Base-by-base conservation (phyloP, 768 basidiomycete species). In the Serpula lacrymans region DNA sequence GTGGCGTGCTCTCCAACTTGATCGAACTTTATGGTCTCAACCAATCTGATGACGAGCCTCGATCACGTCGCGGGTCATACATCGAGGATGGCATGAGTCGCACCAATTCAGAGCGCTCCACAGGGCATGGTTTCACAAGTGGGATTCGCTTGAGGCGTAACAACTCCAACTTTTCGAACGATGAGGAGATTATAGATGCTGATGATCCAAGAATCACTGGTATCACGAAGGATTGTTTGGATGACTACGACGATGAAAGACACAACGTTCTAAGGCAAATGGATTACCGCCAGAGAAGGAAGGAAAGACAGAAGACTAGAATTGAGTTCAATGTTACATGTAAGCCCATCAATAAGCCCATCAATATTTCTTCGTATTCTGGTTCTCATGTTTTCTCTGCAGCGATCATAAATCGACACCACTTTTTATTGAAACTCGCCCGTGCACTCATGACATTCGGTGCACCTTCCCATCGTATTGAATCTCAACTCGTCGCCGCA, bases 391-490 rank as follows among this genome's bases (percentile, higher is more conserved):
- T 16, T 10, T 33, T 18, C n/a, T 31, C 17, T 51, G 25, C 43
- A 82, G 92, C 88, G 11, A 80, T 92, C 58, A 64, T 85, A 31
- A 77, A 84, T 45, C 76, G 94, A 41, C 91, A 94, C 49, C 78
- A 80, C 41, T 97, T 95, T 64, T 64, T 96, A 24, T 75, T 92
- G 57, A 89, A 81, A 56, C 75, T 96, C 20, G 89, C 91, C 12
- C 77, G 83, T 45, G 82, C 88, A 13, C 70, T 96, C 28, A 93
- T 97, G 88, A 82, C 82, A 10, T 94, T 88, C 55, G 91, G 92
- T 4, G 89, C 92, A 13, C 91, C 92, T 1, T 91, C 89, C 17
- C 94, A 97, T 65, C 81, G 94, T 23, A 88, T 97, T 45, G 92
- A 95, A 63, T 84, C 90, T 2, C 93, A 96, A 58, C 79, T 97